Percentiles rank a stretch among this genome's conserved stretches.
phyloP scores from a whole-genome alignment of 306 rosid genomes.

The Luffa acutangula region DNA sequence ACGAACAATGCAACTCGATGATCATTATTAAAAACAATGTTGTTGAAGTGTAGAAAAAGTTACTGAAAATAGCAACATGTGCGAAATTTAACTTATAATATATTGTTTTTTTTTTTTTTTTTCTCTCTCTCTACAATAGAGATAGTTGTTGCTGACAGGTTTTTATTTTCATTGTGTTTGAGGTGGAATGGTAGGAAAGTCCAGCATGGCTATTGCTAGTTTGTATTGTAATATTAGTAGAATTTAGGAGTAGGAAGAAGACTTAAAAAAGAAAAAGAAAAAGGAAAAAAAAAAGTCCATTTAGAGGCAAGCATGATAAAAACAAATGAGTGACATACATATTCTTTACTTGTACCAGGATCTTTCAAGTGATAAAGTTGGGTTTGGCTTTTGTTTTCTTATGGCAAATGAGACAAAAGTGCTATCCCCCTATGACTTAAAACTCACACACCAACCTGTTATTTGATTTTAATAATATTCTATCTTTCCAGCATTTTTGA shows the following conservation, averaged over 20 bases:
- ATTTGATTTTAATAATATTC: neutral
- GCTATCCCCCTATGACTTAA: slow-evolving; percentile 11
- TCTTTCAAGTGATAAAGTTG: slow-evolving; percentile 34
- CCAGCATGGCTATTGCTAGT: neutral
- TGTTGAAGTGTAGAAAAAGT: too few species aligned
- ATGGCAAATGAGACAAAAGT: slow-evolving; percentile 55
- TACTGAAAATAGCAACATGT: neutral
- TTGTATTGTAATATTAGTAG: neutral
- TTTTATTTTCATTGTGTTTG: too few species aligned
- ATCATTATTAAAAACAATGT: too few species aligned
- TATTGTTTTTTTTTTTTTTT: too few species aligned
- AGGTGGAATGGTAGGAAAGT: neutral
- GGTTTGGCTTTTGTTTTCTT: slow-evolving; percentile 15
- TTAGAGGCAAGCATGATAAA: neutral
- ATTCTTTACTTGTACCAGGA: slow-evolving; percentile 83
- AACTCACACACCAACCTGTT: neutral
- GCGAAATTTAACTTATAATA: too few species aligned
- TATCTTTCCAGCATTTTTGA: slow-evolving; percentile 13
- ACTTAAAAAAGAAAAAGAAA: neutral
- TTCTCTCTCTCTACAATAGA: neutral
- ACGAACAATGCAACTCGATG: too few species aligned
- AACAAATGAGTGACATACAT: slow-evolving; percentile 43
- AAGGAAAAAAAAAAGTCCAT: neutral
- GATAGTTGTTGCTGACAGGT: neutral
- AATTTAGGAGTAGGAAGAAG: neutral